Base-by-base conservation (phyloP, 129 eudicot species). In the Cynara cardunculus region DNA sequence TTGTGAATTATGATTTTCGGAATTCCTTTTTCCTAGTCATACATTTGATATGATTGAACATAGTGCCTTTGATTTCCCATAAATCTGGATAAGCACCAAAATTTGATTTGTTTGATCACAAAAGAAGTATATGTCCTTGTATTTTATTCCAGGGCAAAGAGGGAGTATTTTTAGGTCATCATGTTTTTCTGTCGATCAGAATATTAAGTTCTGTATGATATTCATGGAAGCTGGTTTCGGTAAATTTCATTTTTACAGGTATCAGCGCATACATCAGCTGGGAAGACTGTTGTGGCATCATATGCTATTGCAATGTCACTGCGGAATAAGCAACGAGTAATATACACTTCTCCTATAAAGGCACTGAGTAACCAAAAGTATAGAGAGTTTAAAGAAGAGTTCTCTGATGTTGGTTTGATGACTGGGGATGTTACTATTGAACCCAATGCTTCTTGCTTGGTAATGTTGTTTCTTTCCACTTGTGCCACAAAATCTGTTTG, bases 231-330 rank as follows among this genome's bases (percentile, higher is more conserved):
- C 21, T 78, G 26, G 35, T 62, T 25, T 44, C 41, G 30, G 5
- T 80, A 5, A 25, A 28, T 62, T 44, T 64, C 18, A 21, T 61
- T 7, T 56, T 73, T 72, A 14, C 79, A 96, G 99, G 99, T 96
- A 61, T 96, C 99, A 34, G 99, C 98, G 26, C 99, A 96, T 80
- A 96, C 97, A n/a, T 92, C 98, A 72, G 99, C 99, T 27, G 99
- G 99, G 80, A 96, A 96, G 84, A 96, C 99, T 66, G 98, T 96
- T 21, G 99, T 96, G 73, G 98, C 98, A 24, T 84, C 85, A 65
- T 96, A 96, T 81, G 97, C 97, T 0, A 92, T 96, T 84, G 99
- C 99, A 28, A 90, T 96, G 97, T 92, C 99, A 21, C 77, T 92
- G 80, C 76, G 64, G 74, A 92, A 96, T 73, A 89, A 92, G 85